A percentile compares a stretch with the other conserved stretches of the same genome.
phyloP scores from a whole-genome alignment of 805 yeast species.

The Cyberlindnera euphorbiiphila region DNA sequence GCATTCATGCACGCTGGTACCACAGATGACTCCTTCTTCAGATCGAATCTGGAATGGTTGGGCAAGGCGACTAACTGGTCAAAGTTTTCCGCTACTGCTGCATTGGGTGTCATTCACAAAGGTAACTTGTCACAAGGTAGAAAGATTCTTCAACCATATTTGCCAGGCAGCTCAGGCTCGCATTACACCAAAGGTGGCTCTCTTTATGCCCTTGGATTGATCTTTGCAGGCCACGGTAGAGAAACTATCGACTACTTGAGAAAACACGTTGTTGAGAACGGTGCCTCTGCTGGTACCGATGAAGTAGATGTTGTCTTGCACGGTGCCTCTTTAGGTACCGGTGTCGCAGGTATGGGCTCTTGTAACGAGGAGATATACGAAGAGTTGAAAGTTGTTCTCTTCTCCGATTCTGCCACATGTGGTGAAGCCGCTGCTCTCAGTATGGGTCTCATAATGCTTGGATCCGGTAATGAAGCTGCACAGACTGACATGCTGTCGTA shows the following conservation, averaged over 20 bases:
- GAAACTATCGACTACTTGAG: conserved; percentile 79
- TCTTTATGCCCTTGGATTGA: conserved; percentile 84
- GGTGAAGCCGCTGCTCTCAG: conserved; percentile 96
- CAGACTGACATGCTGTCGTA: conserved; percentile 79
- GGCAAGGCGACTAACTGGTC: conserved; percentile 99
- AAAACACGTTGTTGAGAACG: conserved; percentile 61
- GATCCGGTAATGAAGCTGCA: conserved; percentile 72
- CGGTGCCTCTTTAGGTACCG: conserved; percentile 93
- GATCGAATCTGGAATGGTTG: conserved; percentile 90
- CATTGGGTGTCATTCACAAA: conserved; percentile 93
- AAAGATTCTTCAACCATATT: conserved; percentile 80
- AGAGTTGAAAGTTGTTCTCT: conserved; percentile 76
- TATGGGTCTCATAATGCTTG: conserved; percentile 94
- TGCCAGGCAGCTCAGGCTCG: conserved; percentile 78
- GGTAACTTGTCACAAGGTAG: conserved; percentile 92
- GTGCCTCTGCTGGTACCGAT: conserved; percentile 56
- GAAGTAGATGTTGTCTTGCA: conserved; percentile 83
- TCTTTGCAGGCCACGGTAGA: conserved; percentile 94
- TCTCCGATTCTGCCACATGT: conserved; percentile 86
- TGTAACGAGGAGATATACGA: conserved; percentile 72
- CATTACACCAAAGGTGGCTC: conserved; percentile 96
- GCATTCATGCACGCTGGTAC: conserved; percentile 97
- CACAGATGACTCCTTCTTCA: conserved; percentile 87
- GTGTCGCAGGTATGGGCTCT: conserved; percentile 96
- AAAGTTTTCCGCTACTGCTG: conserved; percentile 95